These are phyloP conservation scores for Anisodus tanguticus DNA, from an alignment of 257 asterid genomes.

Conservation along the genomic window DNA sequence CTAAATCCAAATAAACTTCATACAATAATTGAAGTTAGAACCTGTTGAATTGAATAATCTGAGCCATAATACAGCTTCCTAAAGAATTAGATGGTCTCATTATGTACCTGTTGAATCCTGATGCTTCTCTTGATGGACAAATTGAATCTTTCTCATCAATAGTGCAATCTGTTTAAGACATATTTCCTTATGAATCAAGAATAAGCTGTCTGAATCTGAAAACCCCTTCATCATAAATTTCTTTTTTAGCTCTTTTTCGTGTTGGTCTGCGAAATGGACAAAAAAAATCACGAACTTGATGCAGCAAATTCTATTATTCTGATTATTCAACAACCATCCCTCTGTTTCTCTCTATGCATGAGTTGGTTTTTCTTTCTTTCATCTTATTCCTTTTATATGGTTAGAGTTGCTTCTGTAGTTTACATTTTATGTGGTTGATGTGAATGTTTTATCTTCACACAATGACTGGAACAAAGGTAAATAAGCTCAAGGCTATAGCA, in stretches of 20 bases:
- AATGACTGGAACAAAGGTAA: too few relatives aligned
- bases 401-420: neutral
- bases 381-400: neutral
- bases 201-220: slow-evolving; percentile 28
- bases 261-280: slow-evolving; percentile 62
- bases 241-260: slow-evolving; percentile 36
- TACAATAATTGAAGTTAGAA: slow-evolving; percentile 29
- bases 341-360: too few relatives aligned
- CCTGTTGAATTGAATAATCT: slow-evolving; percentile 42
- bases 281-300: slow-evolving; percentile 59
- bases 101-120: neutral
- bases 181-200: neutral
- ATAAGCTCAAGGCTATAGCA: too few relatives aligned
- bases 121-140: neutral
- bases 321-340: slow-evolving; percentile 27
- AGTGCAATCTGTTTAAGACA: neutral
- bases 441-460: neutral
- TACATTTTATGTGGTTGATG: neutral
- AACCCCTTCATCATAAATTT: slow-evolving; percentile 23
- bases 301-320: slow-evolving; percentile 55
- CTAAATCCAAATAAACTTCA: neutral
- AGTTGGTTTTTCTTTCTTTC: neutral
- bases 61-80: neutral
- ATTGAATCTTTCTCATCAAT: too few relatives aligned
- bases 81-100: too few relatives aligned